phyloP scores from a whole-genome alignment of 352 stramenopile genomes.

The Phytophthora pisi region DNA sequence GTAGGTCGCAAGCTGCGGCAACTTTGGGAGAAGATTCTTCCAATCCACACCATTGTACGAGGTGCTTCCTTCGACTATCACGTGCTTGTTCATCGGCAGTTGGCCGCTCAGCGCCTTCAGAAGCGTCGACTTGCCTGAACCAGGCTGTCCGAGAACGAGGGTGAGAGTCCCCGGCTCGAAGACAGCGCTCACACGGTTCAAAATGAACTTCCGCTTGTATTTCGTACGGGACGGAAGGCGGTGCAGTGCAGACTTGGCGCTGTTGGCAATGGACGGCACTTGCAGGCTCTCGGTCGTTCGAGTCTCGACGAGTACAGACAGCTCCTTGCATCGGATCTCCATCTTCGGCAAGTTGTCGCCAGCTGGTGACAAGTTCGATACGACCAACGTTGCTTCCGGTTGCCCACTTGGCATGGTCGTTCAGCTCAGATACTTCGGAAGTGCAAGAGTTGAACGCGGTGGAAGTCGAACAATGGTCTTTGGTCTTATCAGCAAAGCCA shows the following conservation, averaged over 20 bases:
- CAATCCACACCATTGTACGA: constrained; percentile 36
- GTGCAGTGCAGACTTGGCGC: constrained; percentile 19
- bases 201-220: neutral
- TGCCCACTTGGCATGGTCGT: neutral
- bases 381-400: neutral
- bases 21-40: constrained; percentile 23
- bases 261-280: constrained; percentile 35
- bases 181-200: constrained; percentile 32
- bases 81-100: constrained; percentile 39
- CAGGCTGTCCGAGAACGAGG: constrained; percentile 18
- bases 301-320: constrained; percentile 27
- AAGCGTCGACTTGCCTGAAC: constrained; percentile 36
- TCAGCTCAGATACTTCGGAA: no score
- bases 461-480: neutral
- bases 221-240: neutral
- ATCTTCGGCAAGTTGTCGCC: constrained; percentile 13
- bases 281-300: constrained; percentile 6
- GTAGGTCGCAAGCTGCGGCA: constrained; percentile 46
- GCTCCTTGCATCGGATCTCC: constrained; percentile 40
- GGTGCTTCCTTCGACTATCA: constrained; percentile 30
- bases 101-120: constrained; percentile 46
- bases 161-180: constrained; percentile 37
- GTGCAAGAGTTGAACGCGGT: neutral
- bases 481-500: neutral
- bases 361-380: neutral